These are phyloP conservation scores for Monocercomonoides exilis DNA, from an alignment of 78 protist species.

Conservation along the genomic window DNA sequence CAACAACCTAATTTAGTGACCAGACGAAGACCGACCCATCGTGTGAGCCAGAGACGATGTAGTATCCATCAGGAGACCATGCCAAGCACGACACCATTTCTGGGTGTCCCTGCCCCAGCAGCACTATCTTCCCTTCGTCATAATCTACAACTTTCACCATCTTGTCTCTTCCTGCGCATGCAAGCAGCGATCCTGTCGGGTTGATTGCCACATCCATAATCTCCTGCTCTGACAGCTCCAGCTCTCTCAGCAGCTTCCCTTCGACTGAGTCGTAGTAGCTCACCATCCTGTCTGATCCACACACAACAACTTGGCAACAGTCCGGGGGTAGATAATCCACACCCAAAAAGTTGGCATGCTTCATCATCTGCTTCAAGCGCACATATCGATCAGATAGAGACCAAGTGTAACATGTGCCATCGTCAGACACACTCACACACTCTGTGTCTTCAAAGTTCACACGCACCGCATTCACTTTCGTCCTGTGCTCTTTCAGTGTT, in stretches of 20 bases:
- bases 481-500: not conserved
- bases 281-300: not conserved
- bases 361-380: not conserved
- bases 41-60: not conserved
- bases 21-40: not conserved
- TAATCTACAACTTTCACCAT: not conserved
- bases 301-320: not conserved
- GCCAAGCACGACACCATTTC: not conserved
- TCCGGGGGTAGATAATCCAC: not conserved
- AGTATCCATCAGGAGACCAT: not conserved
- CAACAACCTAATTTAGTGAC: too few species aligned
- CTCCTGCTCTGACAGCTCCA: not conserved
- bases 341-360: not conserved
- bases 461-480: not conserved
- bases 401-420: not conserved
- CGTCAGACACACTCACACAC: not conserved
- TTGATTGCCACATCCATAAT: not conserved
- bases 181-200: not conserved
- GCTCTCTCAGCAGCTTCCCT: not conserved
- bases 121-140: not conserved
- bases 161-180: not conserved
- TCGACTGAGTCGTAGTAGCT: not conserved
- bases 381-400: not conserved
- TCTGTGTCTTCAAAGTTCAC: not conserved
- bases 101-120: not conserved